These are phyloP conservation scores for Rubia peregrina DNA, from an alignment of 305 asterid species.

Conservation along the genomic window DNA sequence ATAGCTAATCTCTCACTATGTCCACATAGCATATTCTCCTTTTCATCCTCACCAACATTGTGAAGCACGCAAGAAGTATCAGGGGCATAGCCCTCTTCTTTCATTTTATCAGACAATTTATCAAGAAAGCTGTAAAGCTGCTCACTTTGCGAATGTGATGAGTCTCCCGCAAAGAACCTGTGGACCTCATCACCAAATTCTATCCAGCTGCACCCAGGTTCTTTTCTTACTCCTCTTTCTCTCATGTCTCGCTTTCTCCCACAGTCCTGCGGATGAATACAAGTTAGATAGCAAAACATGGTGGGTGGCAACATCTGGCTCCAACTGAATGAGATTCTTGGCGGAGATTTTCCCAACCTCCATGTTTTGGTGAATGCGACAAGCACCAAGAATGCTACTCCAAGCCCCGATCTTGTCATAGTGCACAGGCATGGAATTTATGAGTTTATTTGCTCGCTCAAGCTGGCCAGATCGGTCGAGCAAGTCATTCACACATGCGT, in stretches of 20 bases:
- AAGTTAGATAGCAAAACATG: slow-evolving; percentile 65
- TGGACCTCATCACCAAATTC: slow-evolving; percentile 59
- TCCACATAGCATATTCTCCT: slow-evolving; percentile 64
- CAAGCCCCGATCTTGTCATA: slow-evolving; percentile 53
- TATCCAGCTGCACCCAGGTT: slow-evolving; percentile 87
- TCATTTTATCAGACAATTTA: slow-evolving; percentile 44
- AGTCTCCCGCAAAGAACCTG: slow-evolving; percentile 69
- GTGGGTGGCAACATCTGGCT: slow-evolving; percentile 72
- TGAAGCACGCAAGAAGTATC: slow-evolving; percentile 83
- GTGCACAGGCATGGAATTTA: slow-evolving; percentile 43
- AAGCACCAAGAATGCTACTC: slow-evolving; percentile 79
- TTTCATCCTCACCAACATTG: slow-evolving; percentile 61
- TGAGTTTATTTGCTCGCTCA: slow-evolving; percentile 50
- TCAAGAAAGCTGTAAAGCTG: slow-evolving; percentile 39
- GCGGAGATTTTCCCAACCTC: slow-evolving; percentile 67
- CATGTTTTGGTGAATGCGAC: slow-evolving; percentile 56
- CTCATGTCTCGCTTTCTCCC: slow-evolving; percentile 67
- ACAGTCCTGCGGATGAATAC: slow-evolving; percentile 61
- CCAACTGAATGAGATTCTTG: slow-evolving; percentile 45
- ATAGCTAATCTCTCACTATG: slow-evolving; percentile 80
- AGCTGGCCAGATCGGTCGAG: slow-evolving; percentile 74
- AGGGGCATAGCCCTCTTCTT: slow-evolving; percentile 63
- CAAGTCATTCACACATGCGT: slow-evolving; percentile 67
- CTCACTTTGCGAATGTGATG: slow-evolving; percentile 51
- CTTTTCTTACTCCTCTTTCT: slow-evolving; percentile 56